These are phyloP conservation scores for Quercus berberidifolia DNA, from an alignment of 306 rosid species.

Conservation along the genomic window DNA sequence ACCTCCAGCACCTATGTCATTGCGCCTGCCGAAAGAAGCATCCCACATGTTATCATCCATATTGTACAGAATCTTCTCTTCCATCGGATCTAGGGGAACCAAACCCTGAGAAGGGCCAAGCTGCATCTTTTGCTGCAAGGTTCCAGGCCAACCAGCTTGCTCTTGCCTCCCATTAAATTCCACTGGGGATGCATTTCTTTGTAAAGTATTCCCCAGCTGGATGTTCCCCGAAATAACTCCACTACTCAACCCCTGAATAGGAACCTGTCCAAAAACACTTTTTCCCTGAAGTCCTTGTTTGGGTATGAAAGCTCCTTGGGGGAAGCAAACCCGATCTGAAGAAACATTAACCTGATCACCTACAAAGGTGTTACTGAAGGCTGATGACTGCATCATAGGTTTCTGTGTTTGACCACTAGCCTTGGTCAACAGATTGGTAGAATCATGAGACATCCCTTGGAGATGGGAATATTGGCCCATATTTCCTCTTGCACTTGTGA, in stretches of 20 bases:
- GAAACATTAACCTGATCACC: conserved; percentile 31
- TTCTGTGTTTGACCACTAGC: conserved; percentile 26
- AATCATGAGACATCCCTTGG: conserved; percentile 39
- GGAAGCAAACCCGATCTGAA: conserved; percentile 31
- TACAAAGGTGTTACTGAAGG: conserved; percentile 31
- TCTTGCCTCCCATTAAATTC: conserved; percentile 36
- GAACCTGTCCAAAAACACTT: conserved; percentile 35
- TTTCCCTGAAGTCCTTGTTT: conserved; percentile 42
- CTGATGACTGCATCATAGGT: conserved; percentile 34
- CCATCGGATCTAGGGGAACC: conserved; percentile 57
- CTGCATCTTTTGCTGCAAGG: conserved; percentile 31
- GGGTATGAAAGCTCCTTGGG: conserved; percentile 28
- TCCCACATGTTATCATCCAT: conserved; percentile 46
- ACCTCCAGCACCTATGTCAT: conserved; percentile 36
- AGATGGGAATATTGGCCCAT: conserved; percentile 31
- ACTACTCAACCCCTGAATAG: conserved; percentile 30
- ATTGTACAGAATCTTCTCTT: conserved; percentile 50
- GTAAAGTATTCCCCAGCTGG: conserved; percentile 32
- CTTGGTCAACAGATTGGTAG: conserved; percentile 39
- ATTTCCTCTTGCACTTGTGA: conserved; percentile 34
- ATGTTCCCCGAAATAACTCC: conserved; percentile 29
- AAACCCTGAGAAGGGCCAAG: conserved; percentile 33
- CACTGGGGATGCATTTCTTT: conserved; percentile 23
- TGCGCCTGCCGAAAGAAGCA: conserved; percentile 26
- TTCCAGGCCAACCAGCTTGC: conserved; percentile 39